Base-by-base conservation (phyloP, 305 asterid genomes). In the Rubia tinctorum region DNA sequence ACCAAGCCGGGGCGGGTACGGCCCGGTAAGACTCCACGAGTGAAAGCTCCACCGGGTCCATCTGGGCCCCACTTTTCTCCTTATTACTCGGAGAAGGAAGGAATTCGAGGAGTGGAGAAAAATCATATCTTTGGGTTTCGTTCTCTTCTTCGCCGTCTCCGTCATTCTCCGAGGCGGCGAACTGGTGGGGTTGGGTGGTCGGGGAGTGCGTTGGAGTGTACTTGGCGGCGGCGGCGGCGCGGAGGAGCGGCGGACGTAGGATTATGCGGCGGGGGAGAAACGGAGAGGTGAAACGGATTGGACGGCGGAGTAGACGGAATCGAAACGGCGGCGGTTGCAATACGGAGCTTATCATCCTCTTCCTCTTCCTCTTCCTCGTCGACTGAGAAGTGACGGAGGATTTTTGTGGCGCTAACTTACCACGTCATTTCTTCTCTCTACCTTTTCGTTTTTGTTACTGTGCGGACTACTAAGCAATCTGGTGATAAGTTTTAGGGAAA, bases 1-100 rank as follows among this genome's bases (percentile, higher is more conserved):
- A 98, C 99, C 99, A 91, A 44, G 84, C 84, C 9, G 97, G 93
- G 27, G 95, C 92, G 5, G 99, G 97, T 1, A 91, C 97, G 8
- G 95, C 97, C 80, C 91, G 85, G 83, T 87, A 93, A 8, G 88
- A 79, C 84, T 93, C 92, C 58, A 84, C 96, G 64, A 93, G 91
- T 4, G 76, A 82, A 77, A 90, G 88, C 84, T 93, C 98, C 3
- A 72, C 51, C 53, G 80, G 84, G 81, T 89, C 84, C 71, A 88
- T 88, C 30, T 74, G 80, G 6, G 91, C 77, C 37, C 44, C 23
- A 3, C 17, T 17, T 37, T 64, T 13, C 12, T 18, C 69, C 40
- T 40, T 66, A 30, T 37, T 14, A 11, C 79, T 51, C 30, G 83
- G 75, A 22, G 80, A 37, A 0, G 69, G 51, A 79, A 93, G 96